Evolutionary conservation across 140 eudicot species (phyloP).

Genomic region (Senecio squalidus): DNA sequence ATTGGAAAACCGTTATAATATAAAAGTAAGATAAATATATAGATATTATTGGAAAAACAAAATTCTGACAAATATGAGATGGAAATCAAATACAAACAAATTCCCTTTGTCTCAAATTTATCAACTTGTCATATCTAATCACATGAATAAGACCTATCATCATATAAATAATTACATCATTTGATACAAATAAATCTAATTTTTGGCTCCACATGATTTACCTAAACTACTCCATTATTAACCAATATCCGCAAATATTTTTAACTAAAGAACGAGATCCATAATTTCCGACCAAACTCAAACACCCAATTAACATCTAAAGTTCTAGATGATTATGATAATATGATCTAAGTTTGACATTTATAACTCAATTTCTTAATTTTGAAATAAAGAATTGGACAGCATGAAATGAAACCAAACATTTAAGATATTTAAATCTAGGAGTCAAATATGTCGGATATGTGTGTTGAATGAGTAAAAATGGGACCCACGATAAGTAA

Average conservation of each 20-base stretch:
- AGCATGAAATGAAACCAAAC: conserved; percentile 3
- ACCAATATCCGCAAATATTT: too few species aligned
- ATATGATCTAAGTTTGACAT: not conserved
- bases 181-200: too few species aligned
- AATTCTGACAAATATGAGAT: not conserved
- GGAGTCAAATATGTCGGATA: conserved; percentile 3
- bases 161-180: too few species aligned
- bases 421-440: not conserved
- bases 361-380: not conserved
- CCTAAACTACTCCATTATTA: too few species aligned
- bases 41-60: too few species aligned
- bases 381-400: not conserved
- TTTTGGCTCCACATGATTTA: too few species aligned
- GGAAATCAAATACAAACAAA: not conserved
- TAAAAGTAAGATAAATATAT: too few species aligned
- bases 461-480: not conserved
- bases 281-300: too few species aligned
- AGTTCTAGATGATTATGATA: not conserved
- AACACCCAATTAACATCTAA: too few species aligned
- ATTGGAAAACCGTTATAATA: too few species aligned
- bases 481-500: not conserved
- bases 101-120: not conserved
- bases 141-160: not conserved
- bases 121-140: not conserved
- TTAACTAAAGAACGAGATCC: too few species aligned